Conservation (phyloP, 176 grass and related monocot species). For the Otatea glauca region DNA sequence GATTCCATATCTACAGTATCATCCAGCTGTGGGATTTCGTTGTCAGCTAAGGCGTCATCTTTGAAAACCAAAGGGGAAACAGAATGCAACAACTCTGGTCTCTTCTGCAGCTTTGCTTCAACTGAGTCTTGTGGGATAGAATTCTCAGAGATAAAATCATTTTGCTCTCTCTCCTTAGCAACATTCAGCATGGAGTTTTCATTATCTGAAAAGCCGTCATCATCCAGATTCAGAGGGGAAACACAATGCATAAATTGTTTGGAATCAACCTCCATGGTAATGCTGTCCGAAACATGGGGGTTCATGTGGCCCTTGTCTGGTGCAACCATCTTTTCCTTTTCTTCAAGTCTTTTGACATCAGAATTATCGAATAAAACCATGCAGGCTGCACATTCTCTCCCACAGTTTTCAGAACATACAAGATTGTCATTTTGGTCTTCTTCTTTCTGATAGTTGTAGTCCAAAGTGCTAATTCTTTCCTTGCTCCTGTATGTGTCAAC, state of each 20-base stretch:
- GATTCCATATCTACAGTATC: slow-evolving; percentile 20
- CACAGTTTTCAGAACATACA: slow-evolving; percentile 44
- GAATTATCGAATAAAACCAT: slow-evolving; percentile 57
- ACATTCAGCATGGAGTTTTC: slow-evolving; percentile 26
- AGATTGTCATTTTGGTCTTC: slow-evolving; percentile 44
- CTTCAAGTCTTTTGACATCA: slow-evolving; percentile 44
- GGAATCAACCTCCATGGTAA: slow-evolving; percentile 39
- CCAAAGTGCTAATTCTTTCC: slow-evolving; percentile 46
- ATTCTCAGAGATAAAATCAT: slow-evolving; percentile 11
- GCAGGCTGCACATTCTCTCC: slow-evolving; percentile 47
- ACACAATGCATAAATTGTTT: not conserved
- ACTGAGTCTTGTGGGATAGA: slow-evolving; percentile 28
- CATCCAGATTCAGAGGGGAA: slow-evolving; percentile 29
- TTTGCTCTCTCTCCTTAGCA: slow-evolving; percentile 18
- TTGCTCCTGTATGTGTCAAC: slow-evolving; percentile 67
- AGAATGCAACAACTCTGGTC: slow-evolving; percentile 3
- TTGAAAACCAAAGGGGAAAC: slow-evolving; percentile 33
- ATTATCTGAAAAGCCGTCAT: slow-evolving; percentile 16
- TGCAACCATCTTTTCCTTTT: slow-evolving; percentile 58
- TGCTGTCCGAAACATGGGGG: slow-evolving; percentile 34
- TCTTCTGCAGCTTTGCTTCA: slow-evolving; percentile 27
- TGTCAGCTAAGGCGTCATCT: not conserved
- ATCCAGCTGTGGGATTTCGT: slow-evolving; percentile 2
- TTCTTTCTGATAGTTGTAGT: slow-evolving; percentile 37
- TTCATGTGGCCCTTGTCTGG: slow-evolving; percentile 55